These are phyloP conservation scores for Cercospora nicotianae DNA, from an alignment of 2,329 filamentous ascomycete species.

Conservation along the genomic window DNA sequence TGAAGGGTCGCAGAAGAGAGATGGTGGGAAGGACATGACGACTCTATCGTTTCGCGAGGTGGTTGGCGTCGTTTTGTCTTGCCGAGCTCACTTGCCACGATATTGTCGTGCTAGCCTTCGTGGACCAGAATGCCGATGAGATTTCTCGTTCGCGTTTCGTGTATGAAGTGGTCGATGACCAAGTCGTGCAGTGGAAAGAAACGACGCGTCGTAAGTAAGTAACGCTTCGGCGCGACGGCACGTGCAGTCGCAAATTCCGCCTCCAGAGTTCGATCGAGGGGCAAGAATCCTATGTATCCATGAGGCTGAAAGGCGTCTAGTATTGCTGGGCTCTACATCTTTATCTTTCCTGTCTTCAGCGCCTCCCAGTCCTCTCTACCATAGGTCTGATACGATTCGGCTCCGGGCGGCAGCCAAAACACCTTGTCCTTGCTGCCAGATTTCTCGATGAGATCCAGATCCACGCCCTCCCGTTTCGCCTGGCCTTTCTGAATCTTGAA, in stretches of 20 bases:
- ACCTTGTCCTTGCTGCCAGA: slow-evolving; percentile 51
- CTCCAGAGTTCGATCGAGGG: no score
- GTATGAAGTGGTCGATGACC: neutral
- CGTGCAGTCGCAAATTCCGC: neutral
- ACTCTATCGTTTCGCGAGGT: neutral
- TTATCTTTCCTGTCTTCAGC: slow-evolving; percentile 68
- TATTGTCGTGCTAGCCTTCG: neutral
- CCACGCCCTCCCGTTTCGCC: slow-evolving; percentile 69
- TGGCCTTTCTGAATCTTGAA: slow-evolving; percentile 84
- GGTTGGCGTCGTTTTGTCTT: neutral
- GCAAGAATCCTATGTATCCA: neutral
- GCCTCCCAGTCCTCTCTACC: slow-evolving; percentile 64
- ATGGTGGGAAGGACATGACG: neutral
- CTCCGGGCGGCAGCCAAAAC: slow-evolving; percentile 66
- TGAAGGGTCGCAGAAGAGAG: neutral
- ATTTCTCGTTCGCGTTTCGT: neutral
- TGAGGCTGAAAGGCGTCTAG: neutral
- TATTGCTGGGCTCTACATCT: slow-evolving; percentile 46
- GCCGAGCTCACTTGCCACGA: neutral
- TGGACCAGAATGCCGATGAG: neutral
- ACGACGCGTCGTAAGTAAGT: neutral
- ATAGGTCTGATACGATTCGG: slow-evolving; percentile 65
- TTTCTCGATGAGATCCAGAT: slow-evolving; percentile 57
- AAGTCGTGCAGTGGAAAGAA: neutral
- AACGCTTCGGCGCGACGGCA: neutral